phyloP scores from a whole-genome alignment of 257 asterid genomes.

The Hygrophila difformis region DNA sequence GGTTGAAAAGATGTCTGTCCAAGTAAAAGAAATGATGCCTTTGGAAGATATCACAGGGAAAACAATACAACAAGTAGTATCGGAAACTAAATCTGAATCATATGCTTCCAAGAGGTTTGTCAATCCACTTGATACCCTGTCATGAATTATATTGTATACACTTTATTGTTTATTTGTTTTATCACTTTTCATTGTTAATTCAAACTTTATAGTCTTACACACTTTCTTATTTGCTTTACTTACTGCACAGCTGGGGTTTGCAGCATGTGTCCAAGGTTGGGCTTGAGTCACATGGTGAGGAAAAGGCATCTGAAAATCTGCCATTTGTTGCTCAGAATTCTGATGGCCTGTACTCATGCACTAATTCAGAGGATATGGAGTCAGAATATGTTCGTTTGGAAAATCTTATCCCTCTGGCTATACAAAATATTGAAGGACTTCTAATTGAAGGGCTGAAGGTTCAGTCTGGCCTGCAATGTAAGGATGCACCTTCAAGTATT shows the following conservation, averaged over 20 bases:
- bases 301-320: slow-evolving; percentile 13
- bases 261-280: slow-evolving; percentile 9
- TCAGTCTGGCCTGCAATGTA: slow-evolving; percentile 56
- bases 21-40: slow-evolving; percentile 54
- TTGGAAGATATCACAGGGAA: slow-evolving; percentile 72
- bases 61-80: slow-evolving; percentile 44
- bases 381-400: slow-evolving; percentile 40
- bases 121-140: slow-evolving; percentile 1
- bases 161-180: no score
- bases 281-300: slow-evolving; percentile 13
- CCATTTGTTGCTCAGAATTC: slow-evolving; percentile 12
- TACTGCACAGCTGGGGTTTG: slow-evolving; percentile 24
- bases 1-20: slow-evolving; percentile 47
- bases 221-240: slow-evolving; percentile 8
- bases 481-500: slow-evolving; percentile 53
- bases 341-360: slow-evolving; percentile 18
- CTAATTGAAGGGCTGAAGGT: slow-evolving; percentile 65
- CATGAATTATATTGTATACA: no score
- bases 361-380: slow-evolving; percentile 20
- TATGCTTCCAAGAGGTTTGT: slow-evolving; percentile 41
- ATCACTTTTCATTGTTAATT: slow-evolving; percentile 2
- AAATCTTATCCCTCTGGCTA: slow-evolving; percentile 51
- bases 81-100: slow-evolving; percentile 30
- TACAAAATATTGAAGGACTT: slow-evolving; percentile 53
- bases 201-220: not conserved